Percentiles rank a stretch among this genome's conserved stretches.
Evolutionary conservation across 2,329 filamentous ascomycete species (phyloP).

Genomic region (Pestalotiopsis sp.): DNA sequence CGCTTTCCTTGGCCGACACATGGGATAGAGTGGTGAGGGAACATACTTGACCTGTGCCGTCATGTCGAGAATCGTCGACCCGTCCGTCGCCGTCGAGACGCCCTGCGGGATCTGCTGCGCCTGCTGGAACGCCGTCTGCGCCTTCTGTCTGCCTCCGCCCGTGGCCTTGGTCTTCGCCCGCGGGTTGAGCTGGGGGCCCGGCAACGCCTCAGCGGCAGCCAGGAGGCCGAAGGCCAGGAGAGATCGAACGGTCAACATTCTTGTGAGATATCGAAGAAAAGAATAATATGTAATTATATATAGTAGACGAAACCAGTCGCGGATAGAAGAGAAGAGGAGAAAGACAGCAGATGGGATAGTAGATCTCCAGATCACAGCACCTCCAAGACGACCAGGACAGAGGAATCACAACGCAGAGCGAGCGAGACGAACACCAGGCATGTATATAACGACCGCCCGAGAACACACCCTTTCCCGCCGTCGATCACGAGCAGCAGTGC

Average conservation of each 20-base stretch:
- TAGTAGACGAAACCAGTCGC: constrained; percentile 7
- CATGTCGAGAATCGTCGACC: constrained; percentile 57
- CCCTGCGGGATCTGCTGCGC: constrained; percentile 36
- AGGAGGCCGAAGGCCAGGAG: constrained; percentile 25
- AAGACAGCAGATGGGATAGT: background rate
- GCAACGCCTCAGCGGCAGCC: constrained; percentile 25
- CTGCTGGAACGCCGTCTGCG: constrained; percentile 27
- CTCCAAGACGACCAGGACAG: background rate
- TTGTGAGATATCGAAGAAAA: constrained; percentile 12
- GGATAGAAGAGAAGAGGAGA: constrained; percentile 8
- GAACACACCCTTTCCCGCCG: background rate
- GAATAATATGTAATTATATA: constrained; percentile 10
- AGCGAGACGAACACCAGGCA: background rate
- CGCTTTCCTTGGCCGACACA: too few relatives aligned
- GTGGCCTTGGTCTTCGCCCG: constrained; percentile 15
- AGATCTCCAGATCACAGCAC: constrained; percentile 1
- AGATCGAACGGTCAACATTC: constrained; percentile 31
- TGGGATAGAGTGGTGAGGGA: too few relatives aligned
- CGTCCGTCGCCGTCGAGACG: constrained; percentile 50
- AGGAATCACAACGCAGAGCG: background rate
- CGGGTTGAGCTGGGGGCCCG: constrained; percentile 19
- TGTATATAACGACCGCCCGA: background rate
- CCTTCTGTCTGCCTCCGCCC: constrained; percentile 17
- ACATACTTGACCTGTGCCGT: constrained; percentile 55
- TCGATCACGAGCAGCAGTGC: background rate